These are phyloP conservation scores for Penicillium sp. DNA, from an alignment of 2,329 filamentous ascomycete genomes.

Conservation along the genomic window DNA sequence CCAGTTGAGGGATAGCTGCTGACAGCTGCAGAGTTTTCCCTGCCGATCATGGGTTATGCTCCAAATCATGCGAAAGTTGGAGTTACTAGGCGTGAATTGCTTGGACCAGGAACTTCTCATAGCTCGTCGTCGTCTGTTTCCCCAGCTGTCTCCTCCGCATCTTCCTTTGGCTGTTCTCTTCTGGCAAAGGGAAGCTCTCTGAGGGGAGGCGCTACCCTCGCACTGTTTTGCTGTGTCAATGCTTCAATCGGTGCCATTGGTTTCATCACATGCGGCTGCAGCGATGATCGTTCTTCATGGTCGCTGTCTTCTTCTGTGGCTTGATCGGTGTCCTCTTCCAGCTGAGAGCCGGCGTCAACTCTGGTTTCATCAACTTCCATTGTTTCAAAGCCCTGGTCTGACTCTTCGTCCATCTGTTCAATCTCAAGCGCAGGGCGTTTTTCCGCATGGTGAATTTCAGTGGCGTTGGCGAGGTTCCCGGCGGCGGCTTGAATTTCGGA, in stretches of 20 bases:
- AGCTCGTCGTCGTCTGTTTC: slow-evolving; percentile 46
- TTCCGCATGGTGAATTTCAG: slow-evolving; percentile 11
- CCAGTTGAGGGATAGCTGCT: no score
- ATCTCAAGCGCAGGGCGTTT: slow-evolving; percentile 31
- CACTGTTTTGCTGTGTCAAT: background rate
- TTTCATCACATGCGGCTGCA: slow-evolving; percentile 33
- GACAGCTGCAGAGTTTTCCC: no score
- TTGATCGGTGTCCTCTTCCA: slow-evolving; percentile 25
- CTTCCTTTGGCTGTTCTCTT: slow-evolving; percentile 13
- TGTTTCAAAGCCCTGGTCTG: slow-evolving; percentile 36
- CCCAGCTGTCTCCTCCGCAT: slow-evolving; percentile 29
- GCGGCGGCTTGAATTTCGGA: slow-evolving; percentile 25
- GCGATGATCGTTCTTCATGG: slow-evolving; percentile 27
- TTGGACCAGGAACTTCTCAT: slow-evolving; percentile 12
- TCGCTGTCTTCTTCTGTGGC: slow-evolving; percentile 15
- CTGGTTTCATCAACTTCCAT: slow-evolving; percentile 35
- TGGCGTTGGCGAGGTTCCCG: slow-evolving; percentile 8
- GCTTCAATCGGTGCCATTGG: slow-evolving; percentile 28
- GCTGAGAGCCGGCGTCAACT: slow-evolving; percentile 4
- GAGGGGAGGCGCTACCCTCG: slow-evolving; percentile 30
- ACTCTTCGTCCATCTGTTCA: slow-evolving; percentile 25
- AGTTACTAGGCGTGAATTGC: background rate
- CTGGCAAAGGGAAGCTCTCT: slow-evolving; percentile 44
- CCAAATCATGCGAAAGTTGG: background rate
- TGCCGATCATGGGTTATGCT: no score